These are phyloP conservation scores for Cadophora luteo-olivacea DNA, from an alignment of 2,329 filamentous ascomycete species.

Conservation along the genomic window DNA sequence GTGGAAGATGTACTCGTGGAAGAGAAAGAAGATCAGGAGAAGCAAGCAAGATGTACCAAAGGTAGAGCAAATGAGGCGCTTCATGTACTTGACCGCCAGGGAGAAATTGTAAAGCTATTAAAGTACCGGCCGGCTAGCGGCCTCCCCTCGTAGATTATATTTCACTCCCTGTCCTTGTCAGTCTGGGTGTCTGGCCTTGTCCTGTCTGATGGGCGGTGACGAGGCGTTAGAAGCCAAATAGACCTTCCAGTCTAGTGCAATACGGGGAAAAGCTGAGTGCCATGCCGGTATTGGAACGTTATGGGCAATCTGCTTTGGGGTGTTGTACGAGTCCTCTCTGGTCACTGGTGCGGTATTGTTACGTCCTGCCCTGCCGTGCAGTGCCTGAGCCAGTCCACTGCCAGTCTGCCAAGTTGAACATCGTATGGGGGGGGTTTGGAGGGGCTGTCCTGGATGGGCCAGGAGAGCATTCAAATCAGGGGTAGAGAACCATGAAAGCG, in stretches of 20 bases:
- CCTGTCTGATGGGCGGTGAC: conserved; percentile 36
- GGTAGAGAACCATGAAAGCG: background rate
- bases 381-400: background rate
- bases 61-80: conserved; percentile 27
- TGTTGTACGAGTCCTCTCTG: background rate
- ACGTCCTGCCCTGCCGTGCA: background rate
- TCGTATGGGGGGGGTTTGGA: background rate
- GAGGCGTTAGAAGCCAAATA: conserved; percentile 26
- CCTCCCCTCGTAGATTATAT: conserved; percentile 32
- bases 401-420: background rate
- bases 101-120: conserved; percentile 28
- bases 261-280: conserved; percentile 20
- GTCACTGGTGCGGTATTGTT: background rate
- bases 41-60: conserved; percentile 14
- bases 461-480: background rate
- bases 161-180: background rate
- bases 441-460: conserved; percentile 9
- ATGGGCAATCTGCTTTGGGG: conserved; percentile 19
- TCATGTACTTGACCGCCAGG: conserved; percentile 35
- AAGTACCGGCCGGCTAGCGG: conserved; percentile 31
- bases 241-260: conserved; percentile 16
- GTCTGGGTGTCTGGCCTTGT: conserved; percentile 17
- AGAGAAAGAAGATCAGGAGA: conserved; percentile 13
- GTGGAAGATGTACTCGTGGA: conserved; percentile 20
- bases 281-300: conserved; percentile 25